Conservation (phyloP, 805 yeast species). For the Kodamaea restingae region DNA sequence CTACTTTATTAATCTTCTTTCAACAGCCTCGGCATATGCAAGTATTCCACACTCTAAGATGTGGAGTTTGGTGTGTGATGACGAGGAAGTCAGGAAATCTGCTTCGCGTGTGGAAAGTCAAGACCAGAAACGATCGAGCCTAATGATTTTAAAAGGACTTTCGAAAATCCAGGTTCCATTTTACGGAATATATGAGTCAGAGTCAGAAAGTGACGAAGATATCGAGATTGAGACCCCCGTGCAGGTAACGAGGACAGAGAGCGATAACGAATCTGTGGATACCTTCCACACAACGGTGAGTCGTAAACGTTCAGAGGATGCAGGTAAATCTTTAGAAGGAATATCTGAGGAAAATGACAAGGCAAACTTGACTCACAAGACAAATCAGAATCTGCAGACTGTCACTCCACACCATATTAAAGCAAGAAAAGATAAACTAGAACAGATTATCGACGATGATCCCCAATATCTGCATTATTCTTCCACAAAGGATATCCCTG, state of each 20-base stretch:
- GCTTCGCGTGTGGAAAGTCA: constrained; percentile 3
- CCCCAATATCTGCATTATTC: neutral
- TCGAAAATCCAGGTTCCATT: constrained; percentile 6
- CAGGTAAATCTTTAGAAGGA: neutral
- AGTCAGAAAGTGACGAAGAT: constrained; percentile 4
- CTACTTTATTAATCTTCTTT: constrained; percentile 25
- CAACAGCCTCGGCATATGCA: constrained; percentile 28
- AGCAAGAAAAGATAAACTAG: too few species aligned
- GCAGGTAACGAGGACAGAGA: neutral
- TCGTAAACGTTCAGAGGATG: neutral
- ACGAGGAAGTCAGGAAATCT: constrained; percentile 1
- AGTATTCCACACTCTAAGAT: constrained; percentile 17
- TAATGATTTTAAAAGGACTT: neutral
- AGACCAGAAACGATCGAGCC: neutral
- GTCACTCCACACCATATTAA: too few species aligned
- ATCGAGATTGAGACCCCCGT: neutral
- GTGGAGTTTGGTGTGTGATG: constrained; percentile 1
- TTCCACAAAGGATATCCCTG: neutral
- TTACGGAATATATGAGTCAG: constrained; percentile 8
- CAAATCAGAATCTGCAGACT: too few species aligned
- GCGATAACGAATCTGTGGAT: constrained; percentile 2
- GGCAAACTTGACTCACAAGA: too few species aligned
- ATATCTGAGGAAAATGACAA: neutral
- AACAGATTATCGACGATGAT: too few species aligned
- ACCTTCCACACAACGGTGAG: constrained; percentile 3